Conservation (phyloP, 805 yeast genomes). For the Candida suzukii region DNA sequence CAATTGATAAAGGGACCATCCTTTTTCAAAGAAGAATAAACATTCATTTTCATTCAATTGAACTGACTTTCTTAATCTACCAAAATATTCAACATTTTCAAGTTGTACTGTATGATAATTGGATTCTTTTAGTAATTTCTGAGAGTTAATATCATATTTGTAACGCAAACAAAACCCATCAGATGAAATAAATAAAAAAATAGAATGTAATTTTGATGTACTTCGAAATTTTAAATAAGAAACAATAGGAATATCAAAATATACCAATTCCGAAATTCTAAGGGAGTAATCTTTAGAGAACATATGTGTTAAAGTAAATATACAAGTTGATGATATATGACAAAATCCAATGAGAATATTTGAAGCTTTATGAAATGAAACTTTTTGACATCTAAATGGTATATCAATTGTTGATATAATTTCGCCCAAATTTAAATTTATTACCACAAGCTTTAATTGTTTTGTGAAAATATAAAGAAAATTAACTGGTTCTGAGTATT, state of each 20-base stretch:
- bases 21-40: not conserved
- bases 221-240: too few species aligned
- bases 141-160: not conserved
- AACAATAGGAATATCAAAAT: not conserved
- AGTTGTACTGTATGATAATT: too few species aligned
- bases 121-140: too few species aligned
- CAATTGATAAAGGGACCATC: not conserved
- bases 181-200: not conserved
- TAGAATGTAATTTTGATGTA: too few species aligned
- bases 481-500: not conserved
- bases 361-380: not conserved
- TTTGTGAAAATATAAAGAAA: not conserved
- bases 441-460: not conserved
- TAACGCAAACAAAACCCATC: not conserved
- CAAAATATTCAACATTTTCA: not conserved
- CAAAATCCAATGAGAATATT: not conserved
- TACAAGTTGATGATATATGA: not conserved
- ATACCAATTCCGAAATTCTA: not conserved
- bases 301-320: not conserved
- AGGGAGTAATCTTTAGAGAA: not conserved
- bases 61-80: not conserved
- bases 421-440: not conserved
- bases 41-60: not conserved
- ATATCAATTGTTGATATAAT: not conserved
- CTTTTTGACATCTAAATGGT: not conserved